Evolutionary conservation across 106 monocot genomes (phyloP), one percentile per base, ranked within the genome.

Genomic region (Alisma plantagoaquatica): DNA sequence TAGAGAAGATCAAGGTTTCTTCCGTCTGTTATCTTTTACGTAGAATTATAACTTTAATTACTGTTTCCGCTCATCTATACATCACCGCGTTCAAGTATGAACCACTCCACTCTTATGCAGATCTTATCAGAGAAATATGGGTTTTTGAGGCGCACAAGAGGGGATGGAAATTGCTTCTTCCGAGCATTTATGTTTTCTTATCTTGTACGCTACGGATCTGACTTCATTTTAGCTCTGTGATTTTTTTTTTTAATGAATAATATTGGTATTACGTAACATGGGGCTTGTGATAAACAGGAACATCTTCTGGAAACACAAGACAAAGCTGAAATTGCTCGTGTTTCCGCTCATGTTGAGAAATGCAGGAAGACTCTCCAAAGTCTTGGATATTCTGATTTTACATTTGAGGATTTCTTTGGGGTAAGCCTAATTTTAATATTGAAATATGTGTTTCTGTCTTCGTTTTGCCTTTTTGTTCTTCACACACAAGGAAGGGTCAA

Each of bases 101-200:
- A 38, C 14, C 14, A 38, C 14, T 38, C 14, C 14, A 14, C 35
- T 7, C 35, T 38, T 43, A 48, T 73, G 61, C 73, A 99, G 98
- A 47, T 90, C 53, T 79, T 99, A 66, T 70, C 63, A 29, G 90
- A 99, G 59, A 69, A 86, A 67, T 99, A 90, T 77, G 28, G 24
- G 53, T 78, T 72, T n/a, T 54, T 99, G 14, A 78, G 98, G 50
- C 66, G 98, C 55, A 79, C 90, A 59, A 61, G 90, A 6, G 90
- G 98, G 50, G 98, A 99, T 75, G 98, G 98, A 43, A 99, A 91
- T 42, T 99, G 98, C 50, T 91, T 99, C 64, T 99, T 79, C 60
- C 75, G 98, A 46, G 71, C 75, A 54, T 99, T 99, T 70, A 99
- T 99, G 98, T 90, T 90, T 62, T 90, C 98, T 49, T 99, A 99